Conservation (phyloP, 306 rosid genomes). For the Carpinus viminea region DNA sequence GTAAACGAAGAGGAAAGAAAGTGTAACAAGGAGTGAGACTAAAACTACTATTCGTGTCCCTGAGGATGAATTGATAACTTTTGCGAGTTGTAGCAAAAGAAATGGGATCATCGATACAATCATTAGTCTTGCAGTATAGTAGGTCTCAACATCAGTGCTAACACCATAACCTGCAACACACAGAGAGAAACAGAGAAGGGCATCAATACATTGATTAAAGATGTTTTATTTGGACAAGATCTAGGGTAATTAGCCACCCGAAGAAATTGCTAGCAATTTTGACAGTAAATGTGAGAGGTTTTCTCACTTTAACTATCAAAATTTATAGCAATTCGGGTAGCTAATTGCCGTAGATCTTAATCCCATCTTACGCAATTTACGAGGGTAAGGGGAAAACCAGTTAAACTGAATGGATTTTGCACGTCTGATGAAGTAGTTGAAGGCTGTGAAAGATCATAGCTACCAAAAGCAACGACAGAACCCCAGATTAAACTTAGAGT, state of each 20-base stretch:
- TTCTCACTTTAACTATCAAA: no score
- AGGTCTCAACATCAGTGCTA: constrained; percentile 30
- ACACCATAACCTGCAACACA: constrained; percentile 37
- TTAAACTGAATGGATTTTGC: constrained; percentile 20
- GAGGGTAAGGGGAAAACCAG: constrained; percentile 10
- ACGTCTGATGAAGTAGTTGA: constrained; percentile 11
- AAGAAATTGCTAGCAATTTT: no score
- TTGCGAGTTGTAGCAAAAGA: constrained; percentile 38
- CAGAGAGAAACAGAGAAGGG: no score
- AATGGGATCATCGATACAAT: constrained; percentile 35
- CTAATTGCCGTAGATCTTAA: no score
- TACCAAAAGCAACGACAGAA: constrained; percentile 36
- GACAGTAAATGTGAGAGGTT: no score
- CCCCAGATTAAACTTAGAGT: constrained; percentile 41
- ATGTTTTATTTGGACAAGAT: no score
- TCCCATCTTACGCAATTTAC: no score
- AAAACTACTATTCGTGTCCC: constrained; percentile 23
- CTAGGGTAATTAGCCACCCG: no score
- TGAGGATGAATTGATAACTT: constrained; percentile 18
- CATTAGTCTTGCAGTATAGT: constrained; percentile 35
- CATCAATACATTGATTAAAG: not conserved
- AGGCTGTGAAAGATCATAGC: constrained; percentile 31
- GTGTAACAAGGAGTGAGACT: constrained; percentile 27
- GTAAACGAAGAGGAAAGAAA: constrained; percentile 22
- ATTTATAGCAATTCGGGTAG: no score